A percentile compares a stretch with the other conserved stretches of the same genome.
Evolutionary conservation across 1,284 basidiomycete genomes (phyloP).

Genomic region (Cryptococcus amylolentus): DNA sequence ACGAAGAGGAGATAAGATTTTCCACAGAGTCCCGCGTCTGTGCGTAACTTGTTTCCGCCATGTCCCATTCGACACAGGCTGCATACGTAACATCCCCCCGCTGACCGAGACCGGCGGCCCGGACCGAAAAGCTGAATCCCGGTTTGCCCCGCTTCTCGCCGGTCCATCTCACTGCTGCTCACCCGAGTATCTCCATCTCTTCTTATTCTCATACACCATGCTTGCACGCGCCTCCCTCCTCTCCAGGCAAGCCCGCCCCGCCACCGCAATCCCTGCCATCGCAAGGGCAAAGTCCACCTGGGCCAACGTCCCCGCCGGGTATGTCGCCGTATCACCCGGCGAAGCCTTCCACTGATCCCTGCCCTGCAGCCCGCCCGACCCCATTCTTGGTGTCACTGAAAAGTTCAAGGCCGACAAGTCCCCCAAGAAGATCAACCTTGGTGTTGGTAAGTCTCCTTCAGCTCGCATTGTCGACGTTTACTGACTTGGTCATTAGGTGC

Average conservation of each 20-base stretch:
- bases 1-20: neutral
- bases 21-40: too few species aligned
- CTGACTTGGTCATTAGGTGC: constrained; percentile 23
- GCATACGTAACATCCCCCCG: too few species aligned
- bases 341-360: neutral
- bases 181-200: neutral
- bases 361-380: constrained; percentile 23
- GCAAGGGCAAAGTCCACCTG: constrained; percentile 23
- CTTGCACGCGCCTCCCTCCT: constrained; percentile 16
- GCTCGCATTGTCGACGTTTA: constrained; percentile 6
- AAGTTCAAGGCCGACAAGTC: constrained; percentile 76
- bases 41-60: too few species aligned
- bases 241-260: constrained; percentile 3
- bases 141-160: too few species aligned
- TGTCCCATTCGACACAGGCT: too few species aligned
- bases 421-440: constrained; percentile 92
- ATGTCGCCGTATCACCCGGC: constrained; percentile 5
- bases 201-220: constrained; percentile 7
- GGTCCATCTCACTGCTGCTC: too few species aligned
- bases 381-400: constrained; percentile 45
- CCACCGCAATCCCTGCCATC: neutral
- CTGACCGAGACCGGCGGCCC: too few species aligned
- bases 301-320: constrained; percentile 34
- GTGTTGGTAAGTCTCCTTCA: constrained; percentile 63
- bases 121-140: too few species aligned